phyloP scores from a whole-genome alignment of 768 basidiomycete genomes.

The Leccinum aurantiacum region DNA sequence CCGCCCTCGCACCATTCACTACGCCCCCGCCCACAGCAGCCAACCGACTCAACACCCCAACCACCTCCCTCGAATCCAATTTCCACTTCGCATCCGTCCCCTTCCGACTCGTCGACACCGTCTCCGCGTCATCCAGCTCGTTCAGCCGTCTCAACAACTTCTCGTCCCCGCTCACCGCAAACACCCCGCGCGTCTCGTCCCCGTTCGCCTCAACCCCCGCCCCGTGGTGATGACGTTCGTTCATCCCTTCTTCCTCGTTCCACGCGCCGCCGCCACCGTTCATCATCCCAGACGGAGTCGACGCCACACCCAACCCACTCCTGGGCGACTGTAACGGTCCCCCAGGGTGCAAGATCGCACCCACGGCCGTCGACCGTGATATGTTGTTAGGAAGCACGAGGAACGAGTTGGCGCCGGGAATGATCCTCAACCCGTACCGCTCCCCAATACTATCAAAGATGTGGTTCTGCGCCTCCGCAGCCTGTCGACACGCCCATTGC shows the following conservation, averaged over 20 bases:
- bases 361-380: conserved; percentile 80
- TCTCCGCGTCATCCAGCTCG: conserved; percentile 71
- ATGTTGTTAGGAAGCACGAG: conserved; percentile 81
- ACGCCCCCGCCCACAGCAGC: conserved; percentile 2
- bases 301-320: conserved; percentile 29
- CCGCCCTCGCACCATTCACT: background rate
- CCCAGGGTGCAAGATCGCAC: conserved; percentile 72
- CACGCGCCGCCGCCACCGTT: conserved; percentile 1
- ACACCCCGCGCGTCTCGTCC: conserved; percentile 56
- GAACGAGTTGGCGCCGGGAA: conserved; percentile 78
- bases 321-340: conserved; percentile 41
- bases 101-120: conserved; percentile 65
- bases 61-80: conserved; percentile 38
- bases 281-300: conserved; percentile 33
- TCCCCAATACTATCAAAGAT: conserved; percentile 87
- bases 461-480: conserved; percentile 90
- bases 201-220: conserved; percentile 26
- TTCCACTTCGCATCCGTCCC: conserved; percentile 83
- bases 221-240: conserved; percentile 6
- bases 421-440: conserved; percentile 79
- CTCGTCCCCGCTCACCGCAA: conserved; percentile 75
- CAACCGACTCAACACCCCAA: conserved; percentile 30
- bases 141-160: conserved; percentile 73
- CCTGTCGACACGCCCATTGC: conserved; percentile 83
- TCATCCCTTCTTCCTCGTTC: background rate